phyloP scores from a whole-genome alignment of 1,284 basidiomycete species.

The Peniophora sp. region DNA sequence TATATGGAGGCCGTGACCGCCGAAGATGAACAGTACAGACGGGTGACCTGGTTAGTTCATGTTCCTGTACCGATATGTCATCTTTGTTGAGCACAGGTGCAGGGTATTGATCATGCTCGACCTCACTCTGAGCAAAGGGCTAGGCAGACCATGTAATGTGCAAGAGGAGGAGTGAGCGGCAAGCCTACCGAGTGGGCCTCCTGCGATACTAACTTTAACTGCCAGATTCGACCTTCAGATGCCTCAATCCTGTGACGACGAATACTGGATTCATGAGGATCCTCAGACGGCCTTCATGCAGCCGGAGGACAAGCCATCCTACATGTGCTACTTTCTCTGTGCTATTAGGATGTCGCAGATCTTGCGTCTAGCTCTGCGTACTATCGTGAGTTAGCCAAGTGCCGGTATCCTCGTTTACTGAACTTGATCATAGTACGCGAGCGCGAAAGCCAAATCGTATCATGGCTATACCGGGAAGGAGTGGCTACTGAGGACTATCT shows the following conservation, averaged over 20 bases:
- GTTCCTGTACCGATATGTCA: slow-evolving; percentile 19
- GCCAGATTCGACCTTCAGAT: slow-evolving; percentile 51
- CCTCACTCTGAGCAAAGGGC: slow-evolving; percentile 52
- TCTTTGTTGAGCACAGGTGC: slow-evolving; percentile 43
- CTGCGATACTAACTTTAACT: not conserved
- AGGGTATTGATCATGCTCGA: slow-evolving; percentile 32
- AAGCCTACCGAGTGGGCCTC: not conserved
- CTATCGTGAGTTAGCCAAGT: slow-evolving; percentile 29
- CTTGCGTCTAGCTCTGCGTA: slow-evolving; percentile 44
- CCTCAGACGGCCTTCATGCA: slow-evolving; percentile 35
- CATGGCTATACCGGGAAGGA: slow-evolving; percentile 39
- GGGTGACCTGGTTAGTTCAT: slow-evolving; percentile 53
- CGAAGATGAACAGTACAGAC: slow-evolving; percentile 47
- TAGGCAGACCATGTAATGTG: slow-evolving; percentile 77
- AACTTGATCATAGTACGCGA: slow-evolving; percentile 35
- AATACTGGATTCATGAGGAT: slow-evolving; percentile 46
- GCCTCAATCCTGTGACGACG: slow-evolving; percentile 57
- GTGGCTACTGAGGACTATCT: slow-evolving; percentile 46
- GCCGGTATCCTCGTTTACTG: not conserved
- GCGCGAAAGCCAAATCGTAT: slow-evolving; percentile 42
- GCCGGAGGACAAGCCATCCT: slow-evolving; percentile 37
- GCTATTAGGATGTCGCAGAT: slow-evolving; percentile 52
- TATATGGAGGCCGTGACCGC: slow-evolving; percentile 20
- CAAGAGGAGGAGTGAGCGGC: slow-evolving; percentile 74
- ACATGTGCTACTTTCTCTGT: slow-evolving; percentile 41